phyloP scores from a whole-genome alignment of 2,329 filamentous ascomycete species.

The Xylariaceae sp. region DNA sequence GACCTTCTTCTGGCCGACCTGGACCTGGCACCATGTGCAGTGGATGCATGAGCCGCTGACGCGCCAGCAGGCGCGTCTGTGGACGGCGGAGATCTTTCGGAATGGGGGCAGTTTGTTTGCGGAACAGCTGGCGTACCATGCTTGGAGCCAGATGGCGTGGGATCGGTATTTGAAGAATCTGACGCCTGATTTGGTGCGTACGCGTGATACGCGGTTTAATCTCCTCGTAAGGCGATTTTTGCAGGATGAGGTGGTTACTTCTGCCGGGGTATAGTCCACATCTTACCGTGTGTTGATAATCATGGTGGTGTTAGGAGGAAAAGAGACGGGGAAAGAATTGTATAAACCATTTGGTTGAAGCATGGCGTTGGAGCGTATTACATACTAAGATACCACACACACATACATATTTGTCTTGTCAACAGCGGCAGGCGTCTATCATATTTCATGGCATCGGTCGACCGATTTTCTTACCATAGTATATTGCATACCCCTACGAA shows the following conservation, averaged over 20 bases:
- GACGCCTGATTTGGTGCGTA: constrained; percentile 32
- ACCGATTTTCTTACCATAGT: too few relatives aligned
- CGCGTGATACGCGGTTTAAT: constrained; percentile 35
- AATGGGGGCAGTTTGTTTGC: constrained; percentile 34
- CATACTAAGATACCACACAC: too few relatives aligned
- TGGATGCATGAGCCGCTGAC: constrained; percentile 36
- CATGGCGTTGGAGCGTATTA: too few relatives aligned
- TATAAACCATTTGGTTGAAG: too few relatives aligned
- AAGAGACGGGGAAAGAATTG: too few relatives aligned
- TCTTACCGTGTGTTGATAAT: background rate
- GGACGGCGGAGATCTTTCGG: constrained; percentile 29
- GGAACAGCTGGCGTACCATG: constrained; percentile 36
- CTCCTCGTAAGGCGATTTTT: constrained; percentile 32
- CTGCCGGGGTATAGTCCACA: constrained; percentile 2
- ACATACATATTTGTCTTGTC: too few relatives aligned
- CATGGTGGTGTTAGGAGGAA: too few relatives aligned
- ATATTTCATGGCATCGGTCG: too few relatives aligned
- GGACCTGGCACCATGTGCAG: constrained; percentile 36
- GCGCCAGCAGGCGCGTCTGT: constrained; percentile 28
- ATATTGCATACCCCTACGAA: too few relatives aligned
- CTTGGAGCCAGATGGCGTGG: constrained; percentile 38
- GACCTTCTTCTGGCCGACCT: constrained; percentile 39
- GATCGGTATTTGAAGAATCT: constrained; percentile 32
- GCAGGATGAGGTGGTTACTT: constrained; percentile 24
- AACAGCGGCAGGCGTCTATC: too few relatives aligned